Evolutionary conservation across 495 filamentous ascomycete genomes (phyloP), one percentile per base, ranked within the genome.

Genomic region (Penicillium samsonianum): DNA sequence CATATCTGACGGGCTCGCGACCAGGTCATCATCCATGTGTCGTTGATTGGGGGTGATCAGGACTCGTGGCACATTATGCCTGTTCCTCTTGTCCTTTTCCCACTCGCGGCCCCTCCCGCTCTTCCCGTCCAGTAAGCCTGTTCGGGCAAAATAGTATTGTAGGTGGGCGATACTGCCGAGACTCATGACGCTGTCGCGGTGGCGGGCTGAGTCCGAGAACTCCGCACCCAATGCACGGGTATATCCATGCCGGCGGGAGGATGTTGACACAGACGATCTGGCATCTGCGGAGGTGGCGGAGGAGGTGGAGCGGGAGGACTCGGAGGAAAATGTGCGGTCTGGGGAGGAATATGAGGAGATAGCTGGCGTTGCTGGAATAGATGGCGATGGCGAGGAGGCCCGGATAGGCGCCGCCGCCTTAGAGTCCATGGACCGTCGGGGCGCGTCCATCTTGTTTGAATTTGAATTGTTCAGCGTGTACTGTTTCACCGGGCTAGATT

Each of bases 131-230:
- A 98, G 71, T 50, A 98, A 71, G 3, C 94, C 94, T 4, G 94
- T 98, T 49, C 95, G 82, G 37, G 94, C 93, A 70, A 98, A 98
- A 70, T 98, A 98, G 71, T 98, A 96, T 66, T 98, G 94, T 63
- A 98, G 75, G 75, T 98, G 94, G 45, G 92, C 91, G 64, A 98
- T 98, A 67, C 92, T 96, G 23, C 94, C 94, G 59, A 98, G 74
- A 67, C 90, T 96, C 82, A 97, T 86, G 53, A 98, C 94, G 64
- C 91, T 96, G 60, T 98, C 92, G 57, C 94, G 80, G 43, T 90
- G 88, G 60, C 84, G 84, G 50, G 94, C 94, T 33, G 94, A 98
- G 28, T 87, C 87, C 11, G 94, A 89, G 70, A 98, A 98, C 63
- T 90, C 84, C 33, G 89, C 96, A 26, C 87, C 90, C 70, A 92